Evolutionary conservation across 176 grass and related monocot species (phyloP).

Genomic region (Tillandsia leiboldiana): DNA sequence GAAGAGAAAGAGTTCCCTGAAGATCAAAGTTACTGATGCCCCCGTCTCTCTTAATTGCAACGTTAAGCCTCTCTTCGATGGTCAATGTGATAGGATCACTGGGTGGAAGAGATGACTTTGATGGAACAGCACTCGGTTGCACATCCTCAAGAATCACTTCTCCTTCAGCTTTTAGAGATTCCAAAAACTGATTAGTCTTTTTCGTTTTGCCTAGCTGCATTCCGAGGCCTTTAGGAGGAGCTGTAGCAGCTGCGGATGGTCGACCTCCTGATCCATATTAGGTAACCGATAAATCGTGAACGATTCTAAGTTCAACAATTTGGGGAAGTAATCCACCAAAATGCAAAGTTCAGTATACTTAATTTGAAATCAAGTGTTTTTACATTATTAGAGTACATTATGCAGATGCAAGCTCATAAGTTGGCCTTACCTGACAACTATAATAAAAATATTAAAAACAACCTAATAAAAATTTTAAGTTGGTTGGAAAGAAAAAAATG

Average conservation of each 20-base stretch:
- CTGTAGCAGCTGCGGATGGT: constrained; percentile 40
- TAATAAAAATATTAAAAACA: too few relatives aligned
- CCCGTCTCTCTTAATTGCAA: constrained; percentile 58
- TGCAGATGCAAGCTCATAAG: too few relatives aligned
- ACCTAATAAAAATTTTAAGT: too few relatives aligned
- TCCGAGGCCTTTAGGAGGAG: constrained; percentile 69
- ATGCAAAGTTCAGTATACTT: not conserved
- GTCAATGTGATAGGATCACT: constrained; percentile 70
- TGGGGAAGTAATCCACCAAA: not conserved
- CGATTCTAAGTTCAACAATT: not conserved
- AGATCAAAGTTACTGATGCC: constrained; percentile 73
- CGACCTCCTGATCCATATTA: constrained; percentile 23
- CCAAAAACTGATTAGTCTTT: constrained; percentile 75
- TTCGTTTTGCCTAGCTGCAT: constrained; percentile 81
- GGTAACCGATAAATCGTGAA: too few relatives aligned
- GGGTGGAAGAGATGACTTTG: constrained; percentile 35
- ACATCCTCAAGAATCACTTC: constrained; percentile 82
- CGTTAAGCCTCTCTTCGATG: constrained; percentile 75
- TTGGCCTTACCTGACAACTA: too few relatives aligned
- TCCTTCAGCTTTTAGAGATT: constrained; percentile 86
- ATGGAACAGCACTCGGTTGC: constrained; percentile 33
- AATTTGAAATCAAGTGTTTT: too few relatives aligned
- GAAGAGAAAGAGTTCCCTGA: constrained; percentile 76
- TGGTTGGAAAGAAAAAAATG: too few relatives aligned
- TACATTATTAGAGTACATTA: too few relatives aligned